A percentile compares a stretch with the other conserved stretches of the same genome.
Evolutionary conservation across 2,329 filamentous ascomycete genomes (phyloP).

Genomic region (Exophiala viscosa): DNA sequence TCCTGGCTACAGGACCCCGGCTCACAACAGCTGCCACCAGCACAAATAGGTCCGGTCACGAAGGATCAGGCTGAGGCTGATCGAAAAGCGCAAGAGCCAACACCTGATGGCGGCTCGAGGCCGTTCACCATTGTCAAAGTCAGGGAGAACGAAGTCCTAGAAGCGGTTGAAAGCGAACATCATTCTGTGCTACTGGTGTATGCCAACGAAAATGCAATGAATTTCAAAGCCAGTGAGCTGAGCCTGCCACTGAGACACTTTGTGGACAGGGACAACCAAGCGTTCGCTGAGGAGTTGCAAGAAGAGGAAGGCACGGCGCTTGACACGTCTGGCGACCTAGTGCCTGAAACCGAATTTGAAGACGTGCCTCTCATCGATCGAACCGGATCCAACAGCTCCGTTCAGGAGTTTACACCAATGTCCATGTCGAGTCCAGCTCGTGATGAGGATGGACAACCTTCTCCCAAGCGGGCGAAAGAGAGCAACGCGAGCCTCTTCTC

Average conservation of each 20-base stretch:
- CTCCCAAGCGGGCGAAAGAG: constrained; percentile 21
- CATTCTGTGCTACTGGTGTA: constrained; percentile 56
- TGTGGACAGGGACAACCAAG: constrained; percentile 48
- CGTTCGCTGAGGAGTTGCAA: constrained; percentile 33
- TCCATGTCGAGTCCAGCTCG: constrained; percentile 25
- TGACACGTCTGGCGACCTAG: constrained; percentile 2
- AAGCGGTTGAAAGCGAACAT: constrained; percentile 51
- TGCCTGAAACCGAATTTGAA: constrained; percentile 19
- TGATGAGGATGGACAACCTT: constrained; percentile 25
- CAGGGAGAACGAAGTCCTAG: constrained; percentile 52
- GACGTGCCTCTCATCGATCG: constrained; percentile 24
- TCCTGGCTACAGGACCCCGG: constrained; percentile 20
- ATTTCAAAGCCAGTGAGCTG: constrained; percentile 31
- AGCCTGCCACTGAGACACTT: constrained; percentile 38
- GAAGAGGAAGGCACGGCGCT: constrained; percentile 15
- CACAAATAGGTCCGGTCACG: constrained; percentile 18
- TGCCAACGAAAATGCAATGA: constrained; percentile 50
- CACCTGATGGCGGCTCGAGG: constrained; percentile 30
- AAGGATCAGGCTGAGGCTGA: constrained; percentile 15
- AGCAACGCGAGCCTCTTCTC: background rate
- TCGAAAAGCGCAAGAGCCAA: constrained; percentile 15
- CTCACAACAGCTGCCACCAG: background rate
- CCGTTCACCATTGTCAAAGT: constrained; percentile 43
- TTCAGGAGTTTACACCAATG: constrained; percentile 26
- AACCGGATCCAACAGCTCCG: constrained; percentile 19